Evolutionary conservation across 805 yeast genomes (phyloP).

Genomic region (Suhomyces sp.): DNA sequence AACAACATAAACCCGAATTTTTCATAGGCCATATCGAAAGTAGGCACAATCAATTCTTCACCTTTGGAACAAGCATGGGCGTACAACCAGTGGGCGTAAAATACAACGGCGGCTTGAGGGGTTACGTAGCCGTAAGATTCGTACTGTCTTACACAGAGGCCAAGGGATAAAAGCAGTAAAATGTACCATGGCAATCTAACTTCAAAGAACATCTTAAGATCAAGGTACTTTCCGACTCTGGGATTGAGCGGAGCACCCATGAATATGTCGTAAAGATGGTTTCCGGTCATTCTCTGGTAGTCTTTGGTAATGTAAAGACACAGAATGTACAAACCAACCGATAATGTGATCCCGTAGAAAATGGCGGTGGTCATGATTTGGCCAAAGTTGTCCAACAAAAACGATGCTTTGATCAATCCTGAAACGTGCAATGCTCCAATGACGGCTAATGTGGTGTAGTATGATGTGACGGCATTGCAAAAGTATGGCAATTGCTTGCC

Average conservation of each 20-base stretch:
- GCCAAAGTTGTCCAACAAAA: constrained; percentile 78
- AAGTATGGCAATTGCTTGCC: constrained; percentile 83
- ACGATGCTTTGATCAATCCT: constrained; percentile 69
- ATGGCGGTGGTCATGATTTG: constrained; percentile 93
- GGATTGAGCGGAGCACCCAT: constrained; percentile 99
- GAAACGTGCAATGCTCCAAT: constrained; percentile 66
- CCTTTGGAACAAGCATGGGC: constrained; percentile 98
- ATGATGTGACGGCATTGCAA: constrained; percentile 88
- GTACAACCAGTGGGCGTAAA: constrained; percentile 88
- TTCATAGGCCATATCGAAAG: constrained; percentile 99
- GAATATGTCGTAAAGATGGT: constrained; percentile 83
- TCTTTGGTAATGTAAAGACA: constrained; percentile 66
- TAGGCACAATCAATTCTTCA: constrained; percentile 94
- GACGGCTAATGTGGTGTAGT: constrained; percentile 64
- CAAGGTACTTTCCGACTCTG: constrained; percentile 80
- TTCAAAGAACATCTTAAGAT: constrained; percentile 95
- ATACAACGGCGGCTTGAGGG: constrained; percentile 68
- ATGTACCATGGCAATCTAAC: constrained; percentile 97
- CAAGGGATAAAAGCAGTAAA: constrained; percentile 70
- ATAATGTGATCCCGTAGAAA: constrained; percentile 65
- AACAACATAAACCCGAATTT: constrained; percentile 98
- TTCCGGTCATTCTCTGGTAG: constrained; percentile 90
- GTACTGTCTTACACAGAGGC: constrained; percentile 73
- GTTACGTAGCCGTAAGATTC: constrained; percentile 78
- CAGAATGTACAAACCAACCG: constrained; percentile 67